Conservation (phyloP, 78 protist genomes). For the Thecamonas trahens region DNA sequence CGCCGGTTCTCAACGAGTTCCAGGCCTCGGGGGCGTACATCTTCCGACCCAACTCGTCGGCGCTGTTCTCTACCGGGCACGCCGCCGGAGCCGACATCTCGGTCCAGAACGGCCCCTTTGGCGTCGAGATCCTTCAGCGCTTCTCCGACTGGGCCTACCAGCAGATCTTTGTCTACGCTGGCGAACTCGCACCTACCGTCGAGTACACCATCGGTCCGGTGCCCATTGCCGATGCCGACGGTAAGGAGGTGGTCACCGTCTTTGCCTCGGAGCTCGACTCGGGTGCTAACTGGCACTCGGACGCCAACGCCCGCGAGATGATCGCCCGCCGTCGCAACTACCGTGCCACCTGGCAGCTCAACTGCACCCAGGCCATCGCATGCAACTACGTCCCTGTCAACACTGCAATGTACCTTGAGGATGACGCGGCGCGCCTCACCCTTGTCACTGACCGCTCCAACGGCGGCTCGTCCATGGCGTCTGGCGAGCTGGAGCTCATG, state of each 20-base stretch:
- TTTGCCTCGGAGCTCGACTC: slow-evolving; percentile 33
- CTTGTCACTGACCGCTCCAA: slow-evolving; percentile 48
- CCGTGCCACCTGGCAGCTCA: slow-evolving; percentile 50
- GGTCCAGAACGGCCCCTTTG: not conserved
- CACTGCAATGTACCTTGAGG: slow-evolving; percentile 35
- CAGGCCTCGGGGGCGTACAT: slow-evolving; percentile 80
- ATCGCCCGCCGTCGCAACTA: slow-evolving; percentile 35
- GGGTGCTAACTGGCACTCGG: slow-evolving; percentile 49
- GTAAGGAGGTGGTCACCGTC: slow-evolving; percentile 61
- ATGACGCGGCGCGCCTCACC: slow-evolving; percentile 16
- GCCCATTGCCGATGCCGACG: slow-evolving; percentile 44
- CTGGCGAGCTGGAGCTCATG: slow-evolving; percentile 76
- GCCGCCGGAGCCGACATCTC: not conserved
- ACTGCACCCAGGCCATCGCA: slow-evolving; percentile 57
- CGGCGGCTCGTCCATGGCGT: slow-evolving; percentile 33
- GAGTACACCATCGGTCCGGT: slow-evolving; percentile 62
- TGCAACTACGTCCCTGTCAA: slow-evolving; percentile 82
- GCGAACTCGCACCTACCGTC: slow-evolving; percentile 11
- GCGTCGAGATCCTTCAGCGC: slow-evolving; percentile 6
- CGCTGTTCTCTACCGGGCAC: too few relatives aligned
- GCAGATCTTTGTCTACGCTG: slow-evolving; percentile 26
- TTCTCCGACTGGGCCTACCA: slow-evolving; percentile 23
- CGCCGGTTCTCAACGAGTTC: not conserved
- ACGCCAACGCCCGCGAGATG: slow-evolving; percentile 82
- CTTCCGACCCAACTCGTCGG: slow-evolving; percentile 74